Evolutionary conservation across 768 basidiomycete species (phyloP).

Genomic region (Macrocybe gigantea): DNA sequence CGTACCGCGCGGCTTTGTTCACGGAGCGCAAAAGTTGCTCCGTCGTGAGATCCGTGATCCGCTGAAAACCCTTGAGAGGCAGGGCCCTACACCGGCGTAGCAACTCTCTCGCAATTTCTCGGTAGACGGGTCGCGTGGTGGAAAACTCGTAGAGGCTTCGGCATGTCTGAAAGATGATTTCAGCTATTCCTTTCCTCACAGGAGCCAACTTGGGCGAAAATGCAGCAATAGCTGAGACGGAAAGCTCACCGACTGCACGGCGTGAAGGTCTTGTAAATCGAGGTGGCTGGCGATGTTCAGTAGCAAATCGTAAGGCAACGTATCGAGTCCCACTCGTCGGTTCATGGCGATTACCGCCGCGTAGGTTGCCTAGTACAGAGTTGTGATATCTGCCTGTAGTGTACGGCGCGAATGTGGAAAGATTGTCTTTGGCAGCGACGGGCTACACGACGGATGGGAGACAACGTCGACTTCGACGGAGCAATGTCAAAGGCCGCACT

Average conservation of each 20-base stretch:
- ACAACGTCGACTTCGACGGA: background rate
- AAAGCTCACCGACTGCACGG: conserved; percentile 53
- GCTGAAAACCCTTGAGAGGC: conserved; percentile 65
- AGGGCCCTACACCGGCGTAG: conserved; percentile 63
- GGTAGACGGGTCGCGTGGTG: conserved; percentile 62
- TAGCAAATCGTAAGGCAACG: conserved; percentile 64
- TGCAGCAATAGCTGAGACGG: background rate
- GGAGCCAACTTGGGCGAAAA: background rate
- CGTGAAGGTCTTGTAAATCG: conserved; percentile 52
- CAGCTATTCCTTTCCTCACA: background rate
- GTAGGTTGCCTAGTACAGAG: conserved; percentile 6
- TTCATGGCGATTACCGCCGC: conserved; percentile 7
- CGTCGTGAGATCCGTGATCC: conserved; percentile 59
- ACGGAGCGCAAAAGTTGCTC: conserved; percentile 57
- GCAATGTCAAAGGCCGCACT: background rate
- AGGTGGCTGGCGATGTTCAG: conserved; percentile 63
- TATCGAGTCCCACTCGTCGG: conserved; percentile 10
- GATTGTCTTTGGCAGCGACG: background rate
- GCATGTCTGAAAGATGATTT: conserved; percentile 41
- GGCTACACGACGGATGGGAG: background rate
- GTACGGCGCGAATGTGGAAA: background rate
- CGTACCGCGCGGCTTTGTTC: conserved; percentile 55
- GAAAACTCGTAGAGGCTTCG: conserved; percentile 55
- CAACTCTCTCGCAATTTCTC: conserved; percentile 55
- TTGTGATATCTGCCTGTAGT: conserved; percentile 8